Conservation (phyloP, 2,329 filamentous ascomycete genomes). For the Scortechinia acanthostroma region DNA sequence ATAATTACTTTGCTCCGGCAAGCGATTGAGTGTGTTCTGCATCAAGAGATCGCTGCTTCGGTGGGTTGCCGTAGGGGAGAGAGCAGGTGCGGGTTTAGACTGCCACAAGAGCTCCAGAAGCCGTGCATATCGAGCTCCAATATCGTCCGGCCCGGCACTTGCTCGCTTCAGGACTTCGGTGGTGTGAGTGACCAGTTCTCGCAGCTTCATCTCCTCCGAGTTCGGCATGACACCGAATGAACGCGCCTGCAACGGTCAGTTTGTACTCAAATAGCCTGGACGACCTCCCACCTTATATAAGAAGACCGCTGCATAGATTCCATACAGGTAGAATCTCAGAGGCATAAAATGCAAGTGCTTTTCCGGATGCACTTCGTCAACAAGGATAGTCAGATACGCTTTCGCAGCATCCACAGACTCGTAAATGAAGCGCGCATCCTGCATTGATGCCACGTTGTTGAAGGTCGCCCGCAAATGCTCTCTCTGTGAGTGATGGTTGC, state of each 20-base stretch:
- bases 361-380: conserved; percentile 48
- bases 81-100: conserved; percentile 20
- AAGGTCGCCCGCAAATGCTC: conserved; percentile 23
- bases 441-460: conserved; percentile 46
- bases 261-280: no score
- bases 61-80: conserved; percentile 10
- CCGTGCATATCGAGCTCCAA: conserved; percentile 53
- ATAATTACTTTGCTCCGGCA: conserved; percentile 17
- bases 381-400: conserved; percentile 49
- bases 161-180: conserved; percentile 51
- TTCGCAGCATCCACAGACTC: conserved; percentile 60
- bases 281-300: conserved; percentile 50
- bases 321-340: conserved; percentile 52
- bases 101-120: conserved; percentile 54
- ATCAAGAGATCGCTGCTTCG: conserved; percentile 9
- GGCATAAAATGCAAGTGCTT: conserved; percentile 57
- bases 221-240: conserved; percentile 50
- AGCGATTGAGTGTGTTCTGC: conserved; percentile 16
- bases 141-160: conserved; percentile 46
- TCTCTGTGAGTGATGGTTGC: conserved; percentile 20
- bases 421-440: conserved; percentile 60
- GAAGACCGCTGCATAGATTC: conserved; percentile 51
- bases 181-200: conserved; percentile 46
- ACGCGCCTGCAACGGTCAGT: conserved; percentile 34
- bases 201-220: conserved; percentile 44